Percentiles rank a stretch among this genome's conserved stretches.
These are phyloP conservation scores for Globisporangium uncinulatum DNA, from an alignment of 352 stramenopile species.

Conservation along the genomic window DNA sequence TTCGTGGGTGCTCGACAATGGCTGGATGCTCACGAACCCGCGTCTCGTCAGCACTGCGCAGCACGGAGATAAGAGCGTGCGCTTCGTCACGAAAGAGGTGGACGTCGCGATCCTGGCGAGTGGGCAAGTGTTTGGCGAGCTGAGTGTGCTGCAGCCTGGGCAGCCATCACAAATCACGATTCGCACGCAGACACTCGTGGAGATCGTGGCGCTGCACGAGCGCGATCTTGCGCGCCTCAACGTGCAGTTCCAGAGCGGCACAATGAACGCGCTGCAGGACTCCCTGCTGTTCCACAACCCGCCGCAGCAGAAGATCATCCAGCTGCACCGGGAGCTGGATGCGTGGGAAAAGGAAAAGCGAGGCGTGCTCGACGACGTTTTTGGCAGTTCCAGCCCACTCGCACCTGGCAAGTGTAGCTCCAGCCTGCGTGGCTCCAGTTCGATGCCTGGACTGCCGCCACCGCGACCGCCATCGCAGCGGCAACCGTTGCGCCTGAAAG, in stretches of 20 bases:
- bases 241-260: slow-evolving; percentile 65
- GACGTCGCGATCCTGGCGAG: slow-evolving; percentile 55
- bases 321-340: slow-evolving; percentile 44
- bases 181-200: slow-evolving; percentile 52
- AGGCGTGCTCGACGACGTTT: slow-evolving; percentile 44
- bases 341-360: slow-evolving; percentile 48
- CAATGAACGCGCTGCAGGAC: slow-evolving; percentile 73
- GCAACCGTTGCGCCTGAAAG: background rate
- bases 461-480: background rate
- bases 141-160: slow-evolving; percentile 62
- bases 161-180: slow-evolving; percentile 61
- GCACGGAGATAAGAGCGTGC: slow-evolving; percentile 11
- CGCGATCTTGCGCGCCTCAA: slow-evolving; percentile 44
- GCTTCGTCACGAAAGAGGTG: slow-evolving; percentile 34
- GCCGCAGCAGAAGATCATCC: slow-evolving; percentile 64
- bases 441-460: too few species aligned
- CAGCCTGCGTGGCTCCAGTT: background rate
- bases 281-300: slow-evolving; percentile 79
- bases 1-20: slow-evolving; percentile 74
- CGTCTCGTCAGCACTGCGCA: slow-evolving; percentile 49
- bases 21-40: slow-evolving; percentile 78
- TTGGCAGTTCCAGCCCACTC: slow-evolving; percentile 8
- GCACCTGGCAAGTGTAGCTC: background rate
- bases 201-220: slow-evolving; percentile 54
- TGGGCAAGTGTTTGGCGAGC: slow-evolving; percentile 65